These are phyloP conservation scores for Agrocybe praecox DNA, from an alignment of 768 basidiomycete species.

Conservation along the genomic window DNA sequence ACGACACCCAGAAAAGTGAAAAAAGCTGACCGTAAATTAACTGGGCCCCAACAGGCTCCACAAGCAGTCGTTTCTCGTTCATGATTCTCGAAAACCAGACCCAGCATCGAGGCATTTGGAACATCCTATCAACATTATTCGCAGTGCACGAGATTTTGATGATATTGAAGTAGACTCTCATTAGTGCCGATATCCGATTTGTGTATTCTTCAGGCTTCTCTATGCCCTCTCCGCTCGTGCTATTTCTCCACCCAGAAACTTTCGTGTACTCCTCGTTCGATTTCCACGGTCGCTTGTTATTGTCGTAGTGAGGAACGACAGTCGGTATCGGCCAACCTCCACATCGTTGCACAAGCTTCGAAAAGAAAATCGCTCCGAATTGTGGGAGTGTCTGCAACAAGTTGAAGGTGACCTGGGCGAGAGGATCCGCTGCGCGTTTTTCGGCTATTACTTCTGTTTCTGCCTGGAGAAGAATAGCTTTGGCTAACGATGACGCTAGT, in stretches of 20 bases:
- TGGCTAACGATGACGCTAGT: constrained; percentile 85
- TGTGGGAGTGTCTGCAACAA: constrained; percentile 59
- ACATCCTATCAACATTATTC: constrained; percentile 51
- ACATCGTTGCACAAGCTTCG: constrained; percentile 82
- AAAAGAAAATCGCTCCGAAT: constrained; percentile 79
- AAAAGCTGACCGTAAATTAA: constrained; percentile 62
- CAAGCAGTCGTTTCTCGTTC: constrained; percentile 50
- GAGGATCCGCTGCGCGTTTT: constrained; percentile 79
- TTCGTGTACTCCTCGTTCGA: constrained; percentile 42
- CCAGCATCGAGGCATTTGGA: constrained; percentile 71
- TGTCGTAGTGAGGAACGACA: constrained; percentile 54
- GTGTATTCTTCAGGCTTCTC: constrained; percentile 67
- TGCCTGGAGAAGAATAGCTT: constrained; percentile 87
- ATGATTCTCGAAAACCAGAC: constrained; percentile 70
- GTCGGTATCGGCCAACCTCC: constrained; percentile 88
- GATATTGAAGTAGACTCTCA: constrained; percentile 87
- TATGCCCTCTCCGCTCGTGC: constrained; percentile 35
- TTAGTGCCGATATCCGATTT: constrained; percentile 71
- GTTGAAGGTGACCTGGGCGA: constrained; percentile 75
- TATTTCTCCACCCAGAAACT: constrained; percentile 58
- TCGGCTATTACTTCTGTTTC: constrained; percentile 93
- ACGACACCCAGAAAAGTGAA: constrained; percentile 1
- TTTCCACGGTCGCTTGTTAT: constrained; percentile 50
- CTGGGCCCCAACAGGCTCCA: constrained; percentile 62
- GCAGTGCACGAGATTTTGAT: constrained; percentile 44